Base-by-base conservation (phyloP, 164 flowering plant genomes). In the Tetrastigma voinierianum region DNA sequence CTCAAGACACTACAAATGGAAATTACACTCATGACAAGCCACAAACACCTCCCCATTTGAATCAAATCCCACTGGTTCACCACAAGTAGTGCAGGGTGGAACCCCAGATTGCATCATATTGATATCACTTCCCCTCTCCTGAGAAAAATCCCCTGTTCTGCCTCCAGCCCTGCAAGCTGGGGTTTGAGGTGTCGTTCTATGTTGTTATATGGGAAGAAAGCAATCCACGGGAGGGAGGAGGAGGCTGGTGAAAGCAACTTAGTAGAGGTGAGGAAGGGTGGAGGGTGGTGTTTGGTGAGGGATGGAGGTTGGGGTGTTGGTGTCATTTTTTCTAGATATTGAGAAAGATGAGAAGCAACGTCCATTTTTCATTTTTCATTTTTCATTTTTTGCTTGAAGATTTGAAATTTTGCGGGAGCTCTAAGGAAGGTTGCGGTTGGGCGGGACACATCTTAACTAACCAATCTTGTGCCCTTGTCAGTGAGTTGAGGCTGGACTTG, bases 21-120 rank as follows among this genome's bases (percentile, higher is more conserved):
- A 86, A 60, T 83, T 86, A 52, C 99, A 96, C 68, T 87, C 93
- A 75, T 80, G 89, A 67, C 99, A 96, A 54, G 88, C 97, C 64
- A 87, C 83, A 67, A 96, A 92, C 40, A 80, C 73, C 75, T 86
- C 89, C 2, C 95, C 97, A 46, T 88, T 82, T 2, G 83, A 59
- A 66, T 67, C 74, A 7, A 80, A 32, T 43, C 91, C 93, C 1
- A 90, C 76, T 1, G 80, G 72, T 59, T 90, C 97, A 46, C 98
- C 96, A 59, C 99, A 96, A 51, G 86, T 75, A 68, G 76, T 74
- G 79, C 99, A 96, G 4, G 71, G 49, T 15, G 97, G 96, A 75
- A 71, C 79, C 52, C 81, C 88, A 45, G 96, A 83, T 19, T 81
- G 80, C 97, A 91, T 90, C 96, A 93, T 93, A 71, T 57, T 70